Conservation (phyloP, 176 grass and related monocot species). For the Microstegium vimineum region DNA sequence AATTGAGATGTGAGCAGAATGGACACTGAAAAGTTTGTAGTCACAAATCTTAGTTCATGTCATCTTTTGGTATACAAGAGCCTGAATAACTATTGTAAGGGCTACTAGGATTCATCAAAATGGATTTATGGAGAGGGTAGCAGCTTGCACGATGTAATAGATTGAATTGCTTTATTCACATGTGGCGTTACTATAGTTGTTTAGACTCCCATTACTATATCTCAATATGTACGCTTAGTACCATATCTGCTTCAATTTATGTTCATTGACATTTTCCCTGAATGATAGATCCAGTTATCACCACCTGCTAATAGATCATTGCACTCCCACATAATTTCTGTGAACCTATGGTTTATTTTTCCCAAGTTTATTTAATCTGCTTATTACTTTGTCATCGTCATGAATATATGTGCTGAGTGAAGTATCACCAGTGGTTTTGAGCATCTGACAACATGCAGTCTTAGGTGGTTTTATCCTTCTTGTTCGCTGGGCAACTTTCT, state of each 20-base stretch:
- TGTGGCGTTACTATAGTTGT: constrained; percentile 4
- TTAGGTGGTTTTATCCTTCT: not conserved
- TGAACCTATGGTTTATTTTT: not conserved
- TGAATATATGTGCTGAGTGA: not conserved
- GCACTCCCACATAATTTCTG: not conserved
- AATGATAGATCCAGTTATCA: not conserved
- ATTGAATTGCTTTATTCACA: constrained; percentile 41
- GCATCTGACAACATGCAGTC: not conserved
- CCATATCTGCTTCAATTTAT: not conserved
- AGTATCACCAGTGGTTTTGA: not conserved
- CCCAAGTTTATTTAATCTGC: not conserved
- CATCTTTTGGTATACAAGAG: constrained; percentile 41
- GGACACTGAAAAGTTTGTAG: constrained; percentile 39
- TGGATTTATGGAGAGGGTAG: constrained; percentile 25
- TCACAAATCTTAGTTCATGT: constrained; percentile 23
- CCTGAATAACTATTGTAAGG: constrained; percentile 39
- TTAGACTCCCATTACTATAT: constrained; percentile 8
- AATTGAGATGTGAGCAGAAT: constrained; percentile 38
- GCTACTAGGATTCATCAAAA: constrained; percentile 33
- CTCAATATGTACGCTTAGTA: constrained; percentile 9
- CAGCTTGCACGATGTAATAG: constrained; percentile 40
- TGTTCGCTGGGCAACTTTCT: not conserved
- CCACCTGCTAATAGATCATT: not conserved
- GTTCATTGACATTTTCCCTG: not conserved
- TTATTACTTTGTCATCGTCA: not conserved